Evolutionary conservation across 2,329 filamentous ascomycete species (phyloP).

Genomic region (Pochonia chlamydosporia): DNA sequence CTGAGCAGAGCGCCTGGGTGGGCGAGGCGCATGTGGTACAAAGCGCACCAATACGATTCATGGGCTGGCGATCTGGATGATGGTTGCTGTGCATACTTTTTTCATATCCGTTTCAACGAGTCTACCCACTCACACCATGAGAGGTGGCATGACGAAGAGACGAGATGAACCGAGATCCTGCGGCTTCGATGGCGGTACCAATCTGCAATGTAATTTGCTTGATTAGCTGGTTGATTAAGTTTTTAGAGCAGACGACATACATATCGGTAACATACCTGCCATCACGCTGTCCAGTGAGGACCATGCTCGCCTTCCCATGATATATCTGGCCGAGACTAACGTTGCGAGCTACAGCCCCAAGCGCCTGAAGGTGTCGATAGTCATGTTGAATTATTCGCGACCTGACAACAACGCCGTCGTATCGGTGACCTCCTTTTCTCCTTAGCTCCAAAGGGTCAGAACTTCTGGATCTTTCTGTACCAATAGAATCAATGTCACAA

Average conservation of each 20-base stretch:
- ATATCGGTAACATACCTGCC: too few relatives aligned
- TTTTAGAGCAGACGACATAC: neutral
- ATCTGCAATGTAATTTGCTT: too few relatives aligned
- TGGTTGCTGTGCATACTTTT: neutral
- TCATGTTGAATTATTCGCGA: neutral
- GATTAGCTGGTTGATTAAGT: too few relatives aligned
- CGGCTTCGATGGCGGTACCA: neutral
- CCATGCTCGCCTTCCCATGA: too few relatives aligned
- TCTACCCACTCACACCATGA: neutral
- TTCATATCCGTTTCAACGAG: neutral
- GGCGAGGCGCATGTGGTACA: neutral
- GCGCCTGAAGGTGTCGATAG: neutral
- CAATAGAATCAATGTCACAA: neutral
- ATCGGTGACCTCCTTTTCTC: neutral
- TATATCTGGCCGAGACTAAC: too few relatives aligned
- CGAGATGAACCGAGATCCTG: constrained; percentile 5
- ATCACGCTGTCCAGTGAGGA: too few relatives aligned
- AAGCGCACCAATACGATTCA: neutral
- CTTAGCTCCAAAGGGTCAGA: neutral
- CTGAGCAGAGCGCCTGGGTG: neutral
- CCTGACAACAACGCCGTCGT: neutral
- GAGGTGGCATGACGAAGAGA: neutral
- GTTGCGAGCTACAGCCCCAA: too few relatives aligned
- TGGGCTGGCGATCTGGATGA: neutral
- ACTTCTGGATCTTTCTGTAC: neutral